These are phyloP conservation scores for Fusarium verrucosum DNA, from an alignment of 2,329 filamentous ascomycete species.

Conservation along the genomic window DNA sequence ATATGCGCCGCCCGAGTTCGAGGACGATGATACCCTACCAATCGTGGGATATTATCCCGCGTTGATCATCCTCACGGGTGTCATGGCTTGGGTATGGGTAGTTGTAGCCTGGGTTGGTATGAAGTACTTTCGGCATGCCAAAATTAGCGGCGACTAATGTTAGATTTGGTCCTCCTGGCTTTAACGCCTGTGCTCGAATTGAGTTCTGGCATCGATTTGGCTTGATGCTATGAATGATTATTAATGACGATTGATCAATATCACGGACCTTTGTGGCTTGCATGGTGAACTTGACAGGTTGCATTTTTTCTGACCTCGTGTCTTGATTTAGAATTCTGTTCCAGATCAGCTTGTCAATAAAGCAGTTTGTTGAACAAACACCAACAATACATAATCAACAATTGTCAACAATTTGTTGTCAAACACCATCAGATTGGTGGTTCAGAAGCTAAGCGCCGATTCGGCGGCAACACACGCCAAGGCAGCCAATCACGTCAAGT, in stretches of 20 bases:
- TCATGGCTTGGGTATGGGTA: slow-evolving; percentile 99
- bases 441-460: slow-evolving; percentile 31
- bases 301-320: neutral
- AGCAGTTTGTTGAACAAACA: slow-evolving; percentile 16
- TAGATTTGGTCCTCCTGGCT: neutral
- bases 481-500: slow-evolving; percentile 16
- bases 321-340: slow-evolving; percentile 7
- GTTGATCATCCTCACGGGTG: slow-evolving; percentile 87
- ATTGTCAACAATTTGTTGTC: slow-evolving; percentile 12
- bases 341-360: neutral
- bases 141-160: slow-evolving; percentile 76
- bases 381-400: slow-evolving; percentile 4
- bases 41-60: slow-evolving; percentile 98
- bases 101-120: slow-evolving; percentile 97
- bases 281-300: neutral
- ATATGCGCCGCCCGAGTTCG: slow-evolving; percentile 92
- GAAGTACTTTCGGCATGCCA: slow-evolving; percentile 99
- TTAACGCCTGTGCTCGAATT: slow-evolving; percentile 1
- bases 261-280: neutral
- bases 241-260: slow-evolving; percentile 20
- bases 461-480: slow-evolving; percentile 25
- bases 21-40: slow-evolving; percentile 92
- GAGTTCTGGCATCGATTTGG: slow-evolving; percentile 1
- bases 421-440: slow-evolving; percentile 7
- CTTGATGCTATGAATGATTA: slow-evolving; percentile 13